Evolutionary conservation across 1,284 basidiomycete species (phyloP), one percentile per base, ranked within the genome.

Genomic region (Bjerkandera adusta): DNA sequence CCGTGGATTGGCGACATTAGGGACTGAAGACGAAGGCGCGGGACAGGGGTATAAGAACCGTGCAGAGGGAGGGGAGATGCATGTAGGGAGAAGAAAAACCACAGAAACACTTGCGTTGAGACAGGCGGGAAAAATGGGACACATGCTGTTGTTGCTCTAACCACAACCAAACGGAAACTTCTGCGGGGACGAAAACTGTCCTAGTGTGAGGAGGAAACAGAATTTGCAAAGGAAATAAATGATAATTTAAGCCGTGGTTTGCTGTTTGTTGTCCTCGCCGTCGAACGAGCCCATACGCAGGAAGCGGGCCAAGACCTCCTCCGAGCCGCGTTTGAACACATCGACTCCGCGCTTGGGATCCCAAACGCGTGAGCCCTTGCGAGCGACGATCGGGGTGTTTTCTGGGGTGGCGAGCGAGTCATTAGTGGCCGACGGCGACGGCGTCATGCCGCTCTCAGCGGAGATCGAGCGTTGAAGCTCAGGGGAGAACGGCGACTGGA

Each of bases 291-390:
- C 81, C 73, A 84, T 83, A 57, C 77, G 81, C 69, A 92, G 68
- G 67, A 92, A 92, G 32, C 84, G 73, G 6, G 83, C 78, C 30
- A 92, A 70, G 12, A 90, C 87, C 57, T 92, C 85, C 60, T 93
- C 89, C 2, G 89, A 89, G 16, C 85, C 83, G 46, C 79, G 79
- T 65, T 89, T 92, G 67, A 92, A 89, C 30, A 85, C 57, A 46
- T 92, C 89, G 5, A 92, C 82, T 36, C 83, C 83, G 16, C 88
- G 77, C 10, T 84, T 81, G 15, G 89, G 86, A 59, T 92, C 85
- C 79, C 83, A 91, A 3, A 84, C 83, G 8, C 87, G 75, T 3
- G 73, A 76, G 12, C 58, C 51, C 41, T 60, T 65, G 20, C 60
- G 59, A 10, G 48, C 58, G 30, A 54, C 15, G n/a, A 57, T 32